Conservation (phyloP, 2,329 filamentous ascomycete species). For the Penicillium sp. region DNA sequence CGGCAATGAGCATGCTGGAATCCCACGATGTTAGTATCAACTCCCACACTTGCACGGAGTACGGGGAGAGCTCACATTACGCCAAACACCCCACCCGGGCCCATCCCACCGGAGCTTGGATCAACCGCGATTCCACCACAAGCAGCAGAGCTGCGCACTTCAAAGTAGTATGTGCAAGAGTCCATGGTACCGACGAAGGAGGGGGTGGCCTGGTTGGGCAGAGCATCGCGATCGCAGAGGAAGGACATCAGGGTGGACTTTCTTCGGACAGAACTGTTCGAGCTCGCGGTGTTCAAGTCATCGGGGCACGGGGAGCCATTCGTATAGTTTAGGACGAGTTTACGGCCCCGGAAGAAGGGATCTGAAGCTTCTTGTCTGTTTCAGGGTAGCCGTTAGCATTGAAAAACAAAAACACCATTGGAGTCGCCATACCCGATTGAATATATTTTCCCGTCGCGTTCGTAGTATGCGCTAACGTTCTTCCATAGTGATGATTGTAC, state of each 20-base stretch:
- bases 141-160: constrained; percentile 77
- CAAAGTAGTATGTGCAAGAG: constrained; percentile 93
- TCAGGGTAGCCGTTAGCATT: constrained; percentile 2
- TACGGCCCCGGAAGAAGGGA: constrained; percentile 47
- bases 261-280: constrained; percentile 23
- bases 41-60: background rate
- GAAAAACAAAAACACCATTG: background rate
- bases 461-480: constrained; percentile 49
- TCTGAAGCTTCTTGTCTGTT: constrained; percentile 42
- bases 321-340: constrained; percentile 71
- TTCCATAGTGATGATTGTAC: constrained; percentile 38
- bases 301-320: constrained; percentile 65
- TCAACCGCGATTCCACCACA: constrained; percentile 65
- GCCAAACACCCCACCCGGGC: constrained; percentile 72
- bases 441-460: constrained; percentile 40
- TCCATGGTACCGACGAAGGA: constrained; percentile 87
- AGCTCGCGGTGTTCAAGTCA: constrained; percentile 24
- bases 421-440: constrained; percentile 41
- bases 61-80: constrained; percentile 63
- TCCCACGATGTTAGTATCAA: constrained; percentile 14
- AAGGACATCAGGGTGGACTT: constrained; percentile 90
- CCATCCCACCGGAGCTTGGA: constrained; percentile 55
- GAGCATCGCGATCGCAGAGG: constrained; percentile 79
- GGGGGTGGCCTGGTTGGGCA: constrained; percentile 61
- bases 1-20: constrained; percentile 56